Percentiles rank a stretch among this genome's conserved stretches.
These are phyloP conservation scores for Phialophora chinensis DNA, from an alignment of 2,329 filamentous ascomycete genomes.

Conservation along the genomic window DNA sequence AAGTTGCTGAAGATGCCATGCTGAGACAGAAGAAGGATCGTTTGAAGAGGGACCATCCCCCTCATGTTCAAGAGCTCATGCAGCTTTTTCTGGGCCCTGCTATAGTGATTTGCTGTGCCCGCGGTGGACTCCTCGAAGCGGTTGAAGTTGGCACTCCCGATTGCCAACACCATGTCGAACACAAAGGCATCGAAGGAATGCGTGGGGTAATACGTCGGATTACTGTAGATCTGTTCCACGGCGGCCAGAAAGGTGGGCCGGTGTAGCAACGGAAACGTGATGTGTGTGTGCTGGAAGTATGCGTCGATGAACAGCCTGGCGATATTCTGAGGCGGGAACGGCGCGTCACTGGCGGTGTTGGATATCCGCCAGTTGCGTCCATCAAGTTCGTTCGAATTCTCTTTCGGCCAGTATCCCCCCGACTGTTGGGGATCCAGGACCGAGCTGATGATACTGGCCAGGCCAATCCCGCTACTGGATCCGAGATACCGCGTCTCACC, in stretches of 20 bases:
- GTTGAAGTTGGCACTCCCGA: conserved; percentile 51
- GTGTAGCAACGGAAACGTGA: conserved; percentile 52
- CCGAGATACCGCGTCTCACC: not conserved
- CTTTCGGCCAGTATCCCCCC: not conserved
- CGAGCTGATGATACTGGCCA: not conserved
- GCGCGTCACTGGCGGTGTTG: not conserved
- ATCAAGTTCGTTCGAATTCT: not conserved
- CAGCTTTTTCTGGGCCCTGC: conserved; percentile 47
- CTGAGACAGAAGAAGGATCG: conserved; percentile 52
- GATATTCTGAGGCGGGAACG: not conserved
- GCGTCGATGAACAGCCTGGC: conserved; percentile 42
- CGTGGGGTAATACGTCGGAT: conserved; percentile 35
- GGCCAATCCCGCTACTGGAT: not conserved
- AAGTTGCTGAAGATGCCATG: conserved; percentile 52
- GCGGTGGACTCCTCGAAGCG: conserved; percentile 54
- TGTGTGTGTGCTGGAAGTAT: conserved; percentile 52
- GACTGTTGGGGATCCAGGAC: not conserved
- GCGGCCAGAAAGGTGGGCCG: conserved; percentile 40
- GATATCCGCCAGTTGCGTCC: too few relatives aligned
- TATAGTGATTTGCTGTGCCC: conserved; percentile 51
- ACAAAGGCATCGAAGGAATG: conserved; percentile 48
- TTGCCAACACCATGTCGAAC: conserved; percentile 54
- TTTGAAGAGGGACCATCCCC: conserved; percentile 49
- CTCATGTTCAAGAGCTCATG: conserved; percentile 47
- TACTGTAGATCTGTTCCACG: conserved; percentile 33